Conservation (phyloP, 192 early-diverging fungal genomes). For the Backusella parvicylindrica region DNA sequence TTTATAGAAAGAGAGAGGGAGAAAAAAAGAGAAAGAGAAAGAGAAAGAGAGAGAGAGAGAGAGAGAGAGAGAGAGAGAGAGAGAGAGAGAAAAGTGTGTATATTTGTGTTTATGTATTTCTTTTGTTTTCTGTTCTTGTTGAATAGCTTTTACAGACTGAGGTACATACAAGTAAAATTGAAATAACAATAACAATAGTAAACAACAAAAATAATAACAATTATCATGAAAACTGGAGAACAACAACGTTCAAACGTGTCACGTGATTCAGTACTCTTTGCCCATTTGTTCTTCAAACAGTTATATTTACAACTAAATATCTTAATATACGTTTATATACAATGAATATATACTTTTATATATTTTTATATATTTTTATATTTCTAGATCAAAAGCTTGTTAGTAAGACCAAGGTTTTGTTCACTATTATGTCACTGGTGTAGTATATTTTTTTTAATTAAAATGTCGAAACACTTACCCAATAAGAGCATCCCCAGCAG, state of each 20-base stretch:
- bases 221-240: background rate
- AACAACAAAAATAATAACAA: background rate
- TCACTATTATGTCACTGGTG: background rate
- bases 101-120: background rate
- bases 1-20: too few relatives aligned
- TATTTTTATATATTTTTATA: too few relatives aligned
- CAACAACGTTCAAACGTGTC: background rate
- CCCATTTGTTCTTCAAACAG: background rate
- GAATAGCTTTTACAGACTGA: background rate
- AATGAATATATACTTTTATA: too few relatives aligned
- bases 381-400: too few relatives aligned
- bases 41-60: background rate
- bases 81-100: background rate
- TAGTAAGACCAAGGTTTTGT: too few relatives aligned
- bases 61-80: background rate
- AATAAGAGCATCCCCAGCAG: too few relatives aligned
- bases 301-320: background rate
- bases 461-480: background rate
- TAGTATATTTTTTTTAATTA: background rate
- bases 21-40: too few relatives aligned
- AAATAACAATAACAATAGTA: background rate
- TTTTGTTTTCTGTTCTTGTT: background rate
- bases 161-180: background rate
- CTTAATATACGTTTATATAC: background rate
- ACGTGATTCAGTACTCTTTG: background rate